A percentile compares a stretch with the other conserved stretches of the same genome.
These are phyloP conservation scores for Orbilia brochopaga DNA, from an alignment of 2,329 filamentous ascomycete genomes.

Conservation along the genomic window DNA sequence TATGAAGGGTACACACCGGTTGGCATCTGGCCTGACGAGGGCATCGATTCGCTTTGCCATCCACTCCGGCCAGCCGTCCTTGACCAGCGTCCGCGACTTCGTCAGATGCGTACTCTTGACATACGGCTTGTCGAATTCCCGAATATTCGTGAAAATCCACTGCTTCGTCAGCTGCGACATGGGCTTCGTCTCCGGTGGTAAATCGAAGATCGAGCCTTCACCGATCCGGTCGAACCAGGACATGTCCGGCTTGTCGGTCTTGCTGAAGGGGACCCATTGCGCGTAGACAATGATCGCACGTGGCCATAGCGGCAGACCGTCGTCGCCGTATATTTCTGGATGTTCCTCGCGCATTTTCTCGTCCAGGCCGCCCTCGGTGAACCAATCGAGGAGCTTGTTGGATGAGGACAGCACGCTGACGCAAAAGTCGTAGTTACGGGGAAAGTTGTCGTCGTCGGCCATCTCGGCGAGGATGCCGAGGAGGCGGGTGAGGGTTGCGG, in stretches of 20 bases:
- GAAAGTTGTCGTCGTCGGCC: slow-evolving; percentile 60
- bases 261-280: slow-evolving; percentile 61
- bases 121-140: slow-evolving; percentile 63
- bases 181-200: slow-evolving; percentile 56
- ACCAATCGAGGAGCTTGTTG: slow-evolving; percentile 57
- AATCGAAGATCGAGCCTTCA: slow-evolving; percentile 56
- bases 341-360: slow-evolving; percentile 57
- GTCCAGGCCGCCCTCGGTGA: slow-evolving; percentile 57
- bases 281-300: slow-evolving; percentile 61
- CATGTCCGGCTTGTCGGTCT: slow-evolving; percentile 57
- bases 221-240: slow-evolving; percentile 59
- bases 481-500: slow-evolving; percentile 58
- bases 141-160: slow-evolving; percentile 61
- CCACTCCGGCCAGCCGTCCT: slow-evolving; percentile 59
- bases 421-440: slow-evolving; percentile 62
- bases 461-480: slow-evolving; percentile 60
- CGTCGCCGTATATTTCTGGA: slow-evolving; percentile 33
- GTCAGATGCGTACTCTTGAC: slow-evolving; percentile 62
- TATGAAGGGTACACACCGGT: slow-evolving; percentile 60
- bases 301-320: slow-evolving; percentile 58
- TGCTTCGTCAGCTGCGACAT: slow-evolving; percentile 61
- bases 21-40: slow-evolving; percentile 57
- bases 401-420: slow-evolving; percentile 61
- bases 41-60: slow-evolving; percentile 58
- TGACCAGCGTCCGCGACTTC: slow-evolving; percentile 58